Percentiles rank a stretch among this genome's conserved stretches.
Evolutionary conservation across 2,329 filamentous ascomycete genomes (phyloP).

Genomic region (Pezicula radicicola): DNA sequence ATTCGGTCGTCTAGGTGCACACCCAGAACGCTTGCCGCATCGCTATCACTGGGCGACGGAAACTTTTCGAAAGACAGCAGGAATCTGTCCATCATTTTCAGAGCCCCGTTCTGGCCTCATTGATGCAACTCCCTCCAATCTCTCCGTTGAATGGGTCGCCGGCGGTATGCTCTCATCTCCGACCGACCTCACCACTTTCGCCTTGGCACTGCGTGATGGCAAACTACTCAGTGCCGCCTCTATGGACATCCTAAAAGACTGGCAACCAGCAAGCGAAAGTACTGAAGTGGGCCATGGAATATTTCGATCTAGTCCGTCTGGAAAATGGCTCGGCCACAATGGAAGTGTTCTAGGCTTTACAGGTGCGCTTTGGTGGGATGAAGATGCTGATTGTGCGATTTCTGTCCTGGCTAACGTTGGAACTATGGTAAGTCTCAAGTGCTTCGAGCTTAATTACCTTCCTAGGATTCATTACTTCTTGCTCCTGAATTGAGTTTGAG

Average conservation of each 20-base stretch:
- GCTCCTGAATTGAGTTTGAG: too few species aligned
- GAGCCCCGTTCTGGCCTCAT: slow-evolving; percentile 3
- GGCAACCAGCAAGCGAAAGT: background rate
- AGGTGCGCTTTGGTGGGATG: slow-evolving; percentile 8
- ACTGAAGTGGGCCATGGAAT: slow-evolving; percentile 9
- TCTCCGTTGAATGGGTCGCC: slow-evolving; percentile 12
- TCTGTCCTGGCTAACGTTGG: slow-evolving; percentile 13
- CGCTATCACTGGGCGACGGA: slow-evolving; percentile 12
- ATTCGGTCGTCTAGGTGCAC: background rate
- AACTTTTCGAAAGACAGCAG: slow-evolving; percentile 5
- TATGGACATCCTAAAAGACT: slow-evolving; percentile 4
- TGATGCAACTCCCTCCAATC: slow-evolving; percentile 9
- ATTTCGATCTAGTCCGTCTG: slow-evolving; percentile 2
- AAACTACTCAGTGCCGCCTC: slow-evolving; percentile 5
- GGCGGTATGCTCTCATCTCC: slow-evolving; percentile 9
- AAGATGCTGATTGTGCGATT: slow-evolving; percentile 8
- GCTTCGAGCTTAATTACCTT: too few species aligned
- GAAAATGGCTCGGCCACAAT: slow-evolving; percentile 10
- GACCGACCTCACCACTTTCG: slow-evolving; percentile 9
- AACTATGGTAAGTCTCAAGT: background rate
- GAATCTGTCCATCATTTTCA: slow-evolving; percentile 8
- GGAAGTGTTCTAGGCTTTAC: slow-evolving; percentile 13
- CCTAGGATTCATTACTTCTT: too few species aligned
- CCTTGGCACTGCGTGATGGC: slow-evolving; percentile 6
- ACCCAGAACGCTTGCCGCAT: background rate